Evolutionary conservation across 331 rosid genomes (phyloP), one percentile per base, ranked within the genome.

Genomic region (Malus hybrid): DNA sequence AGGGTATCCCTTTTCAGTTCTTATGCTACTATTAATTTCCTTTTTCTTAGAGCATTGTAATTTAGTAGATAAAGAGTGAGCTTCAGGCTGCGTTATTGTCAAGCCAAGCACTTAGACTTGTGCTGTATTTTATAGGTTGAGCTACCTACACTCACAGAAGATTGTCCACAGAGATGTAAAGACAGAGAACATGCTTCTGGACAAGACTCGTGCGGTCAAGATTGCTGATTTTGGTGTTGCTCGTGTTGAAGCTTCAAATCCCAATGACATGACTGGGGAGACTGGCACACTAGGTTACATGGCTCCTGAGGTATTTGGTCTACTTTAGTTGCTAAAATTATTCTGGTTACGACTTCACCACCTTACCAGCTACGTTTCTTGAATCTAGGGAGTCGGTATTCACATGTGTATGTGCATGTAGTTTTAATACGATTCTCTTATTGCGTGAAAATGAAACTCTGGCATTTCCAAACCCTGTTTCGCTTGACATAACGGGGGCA

Each of bases 191-290:
- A 94, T 94, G 99, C 85, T 94, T 60, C 76, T 94, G 77, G 97
- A 94, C 78, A 94, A 89, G 87, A 84, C 93, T 20, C 91, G 97
- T 39, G 79, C 91, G 0, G 85, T 94, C 28, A 94, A 94, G 85
- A 94, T 94, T 75, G 99, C 99, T 53, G 99, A 94, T 84, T 94
- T 94, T 77, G 99, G 99, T 66, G 99, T 94, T 77, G 99, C 99
- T 11, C 94, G 99, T 12, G 99, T 94, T 18, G 99, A 94, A 85
- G 99, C 99, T 36, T 94, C 99, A 74, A 94, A 94, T 87, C 99
- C 99, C 74, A 94, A 94, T 44, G 99, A 94, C 83, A 94, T 94
- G 99, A 94, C 99, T 5, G 99, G 99, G 86, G 99, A 94, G 89
- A 94, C 99, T 29, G 99, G 99, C 24, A 94, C 99, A 22, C 97